Evolutionary conservation across 2,329 filamentous ascomycete species (phyloP), one percentile per base, ranked within the genome.

Genomic region (Aspergillus intermedius): DNA sequence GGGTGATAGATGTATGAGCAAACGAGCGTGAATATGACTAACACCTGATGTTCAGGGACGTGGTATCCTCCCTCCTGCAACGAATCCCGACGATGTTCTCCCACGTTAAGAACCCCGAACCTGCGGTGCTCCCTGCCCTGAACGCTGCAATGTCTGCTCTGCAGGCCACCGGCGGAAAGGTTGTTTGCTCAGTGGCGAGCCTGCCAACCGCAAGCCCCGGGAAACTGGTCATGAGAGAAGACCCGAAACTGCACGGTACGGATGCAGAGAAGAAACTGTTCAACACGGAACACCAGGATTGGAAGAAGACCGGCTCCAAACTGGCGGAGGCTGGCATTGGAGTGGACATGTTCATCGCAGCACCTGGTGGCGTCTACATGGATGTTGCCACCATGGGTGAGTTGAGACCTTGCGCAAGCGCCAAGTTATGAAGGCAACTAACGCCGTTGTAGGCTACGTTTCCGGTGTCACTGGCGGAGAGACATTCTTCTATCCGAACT

Each of bases 401-500:
- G 79, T 72, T 8, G 12, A 34, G 30, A 19, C n/a, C 10, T 19
- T 40, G 1, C 17, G 28, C 25, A 47, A 46, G 15, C 4, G 28
- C 39, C 52, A 28, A 44, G 42, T 37, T 23, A 51, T 10, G 15
- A 17, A 9, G 25, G 9, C 13, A 15, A 32, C 50, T 60, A 52
- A 59, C 37, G 21, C 39, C 5, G 12, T 35, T 19, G 12, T 45
- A 84, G 88, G 91, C 39, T 87, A 95, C 67, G 81, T 95, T 19
- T 82, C 93, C 28, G 83, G 89, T 39, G 84, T 87, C 25, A 95
- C 89, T n/a, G 93, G 93, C 49, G 93, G 93, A 54, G 93, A 98
- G 68, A 88, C 86, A 0, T 98, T 91, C 71, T 96, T 95, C 72
- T 98, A 95, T 66, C 91, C 93, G 42, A 98, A 97, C 68, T 98